Evolutionary conservation across 345 rosid genomes (phyloP), one percentile per base, ranked within the genome.

Genomic region (Laguncularia racemosa): DNA sequence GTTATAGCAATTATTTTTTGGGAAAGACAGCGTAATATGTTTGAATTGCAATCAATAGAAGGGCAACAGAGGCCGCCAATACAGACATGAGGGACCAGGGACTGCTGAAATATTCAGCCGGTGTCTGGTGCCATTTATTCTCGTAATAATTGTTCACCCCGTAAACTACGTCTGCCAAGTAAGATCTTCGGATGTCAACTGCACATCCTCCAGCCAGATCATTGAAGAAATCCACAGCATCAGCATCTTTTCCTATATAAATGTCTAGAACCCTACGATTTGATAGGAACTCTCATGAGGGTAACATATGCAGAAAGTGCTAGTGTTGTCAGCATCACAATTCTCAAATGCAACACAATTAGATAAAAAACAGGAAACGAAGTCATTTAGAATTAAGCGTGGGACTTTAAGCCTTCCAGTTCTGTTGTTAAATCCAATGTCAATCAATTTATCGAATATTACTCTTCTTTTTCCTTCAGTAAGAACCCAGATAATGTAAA

Each of bases 291-390:
- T 69, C 80, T n/a, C n/a, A n/a, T n/a, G n/a, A n/a, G n/a, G n/a
- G n/a, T n/a, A n/a, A n/a, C n/a, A n/a, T n/a, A n/a, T n/a, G n/a
- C n/a, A n/a, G n/a, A n/a, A n/a, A n/a, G n/a, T n/a, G n/a, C n/a
- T n/a, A n/a, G n/a, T n/a, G n/a, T n/a, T n/a, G n/a, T n/a, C n/a
- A n/a, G n/a, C n/a, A n/a, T 74, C 68, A 14, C 81, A 71, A 38
- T 78, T 86, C 54, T 81, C 78, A 21, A 71, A 77, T 0, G 80
- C 80, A 1, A 79, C 74, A 17, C 65, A 67, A 16, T 81, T 84
- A 13, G 77, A 71, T 23, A 81, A 60, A 5, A 77, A 4, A 0
- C 72, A 44, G 57, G 48, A 78, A 0, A 58, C 58, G 0, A 75
- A 50, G 58, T 72, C 77, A 46, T 77, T 78, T 23, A 79, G 44